Conservation (phyloP, 805 yeast genomes). For the Yamadazyma laniorum region DNA sequence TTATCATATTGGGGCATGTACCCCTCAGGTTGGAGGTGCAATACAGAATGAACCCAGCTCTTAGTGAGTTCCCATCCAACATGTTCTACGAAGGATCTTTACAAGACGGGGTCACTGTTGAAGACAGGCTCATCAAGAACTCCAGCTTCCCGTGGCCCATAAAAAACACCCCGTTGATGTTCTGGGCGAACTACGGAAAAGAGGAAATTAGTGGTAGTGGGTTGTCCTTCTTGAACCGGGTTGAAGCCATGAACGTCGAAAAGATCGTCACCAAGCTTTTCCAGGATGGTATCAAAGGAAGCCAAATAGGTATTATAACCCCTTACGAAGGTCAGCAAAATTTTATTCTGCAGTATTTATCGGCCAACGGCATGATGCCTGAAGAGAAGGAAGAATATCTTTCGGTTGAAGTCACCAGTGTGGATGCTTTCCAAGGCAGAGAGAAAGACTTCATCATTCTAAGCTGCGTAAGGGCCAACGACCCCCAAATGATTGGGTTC, state of each 20-base stretch:
- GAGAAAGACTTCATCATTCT: constrained; percentile 45
- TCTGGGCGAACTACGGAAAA: constrained; percentile 86
- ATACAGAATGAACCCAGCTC: constrained; percentile 90
- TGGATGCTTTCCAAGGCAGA: constrained; percentile 45
- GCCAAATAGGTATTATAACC: constrained; percentile 87
- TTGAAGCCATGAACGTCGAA: constrained; percentile 88
- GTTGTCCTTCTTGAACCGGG: constrained; percentile 76
- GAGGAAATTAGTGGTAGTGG: constrained; percentile 87
- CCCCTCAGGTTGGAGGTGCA: constrained; percentile 90
- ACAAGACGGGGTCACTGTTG: constrained; percentile 86
- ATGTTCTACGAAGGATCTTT: constrained; percentile 90
- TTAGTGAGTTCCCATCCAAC: constrained; percentile 85
- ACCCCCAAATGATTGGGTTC: constrained; percentile 40
- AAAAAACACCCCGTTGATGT: constrained; percentile 85
- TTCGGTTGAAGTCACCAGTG: constrained; percentile 74
- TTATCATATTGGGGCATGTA: constrained; percentile 74
- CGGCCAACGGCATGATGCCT: constrained; percentile 59
- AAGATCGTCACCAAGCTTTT: constrained; percentile 70
- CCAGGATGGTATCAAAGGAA: constrained; percentile 72
- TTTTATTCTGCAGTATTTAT: constrained; percentile 75
- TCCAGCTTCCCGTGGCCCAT: constrained; percentile 91
- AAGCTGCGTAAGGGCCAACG: constrained; percentile 46
- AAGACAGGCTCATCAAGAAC: constrained; percentile 55
- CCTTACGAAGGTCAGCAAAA: constrained; percentile 95
- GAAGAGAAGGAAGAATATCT: constrained; percentile 58